Base-by-base conservation (phyloP, 345 rosid genomes). In the Bruguiera sexangula region DNA sequence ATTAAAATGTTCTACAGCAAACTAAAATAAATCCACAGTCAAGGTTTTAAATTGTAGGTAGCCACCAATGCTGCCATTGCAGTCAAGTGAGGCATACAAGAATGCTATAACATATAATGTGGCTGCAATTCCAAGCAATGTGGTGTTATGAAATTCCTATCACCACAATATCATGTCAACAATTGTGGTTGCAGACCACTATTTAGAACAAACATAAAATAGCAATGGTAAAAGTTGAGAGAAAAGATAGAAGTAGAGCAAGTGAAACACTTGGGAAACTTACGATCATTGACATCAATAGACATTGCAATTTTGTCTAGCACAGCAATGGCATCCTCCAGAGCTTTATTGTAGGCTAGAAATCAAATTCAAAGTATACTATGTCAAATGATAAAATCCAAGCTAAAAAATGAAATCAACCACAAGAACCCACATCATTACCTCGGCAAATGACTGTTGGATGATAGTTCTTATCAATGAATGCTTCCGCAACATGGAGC, bases 401-500 rank as follows among this genome's bases (percentile, higher is more conserved):
- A 51, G 74, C 50, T 55, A 7, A 67, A 31, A 15, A 29, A 18
- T n/a, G 4, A 53, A 63, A 64, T 27, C 57, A 53, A 34, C 1
- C 53, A 62, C 31, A 59, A 58, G 66, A 36, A 58, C 52, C 6
- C 31, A 61, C 54, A 56, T 51, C 21, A 58, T 74, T 80, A 92
- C 98, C 99, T 69, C 92, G 84, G 75, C 97, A 92, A 39, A 95
- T 91, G 11, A 95, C 99, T 5, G 97, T 89, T 18, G 97, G 99
- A 83, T 92, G 99, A 71, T 89, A 92, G 73, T 77, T 86, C 80
- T 94, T 94, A 68, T 89, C 87, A 69, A 94, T 80, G 75, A 92
- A 95, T 20, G 97, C 90, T 80, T 95, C 96, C 0, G 96, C 99
- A 72, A 95, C 99, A 76, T 95, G 99, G 39, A 95, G 96, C 97